Conservation (phyloP, 1,284 basidiomycete species). For the Flammula alnicola region DNA sequence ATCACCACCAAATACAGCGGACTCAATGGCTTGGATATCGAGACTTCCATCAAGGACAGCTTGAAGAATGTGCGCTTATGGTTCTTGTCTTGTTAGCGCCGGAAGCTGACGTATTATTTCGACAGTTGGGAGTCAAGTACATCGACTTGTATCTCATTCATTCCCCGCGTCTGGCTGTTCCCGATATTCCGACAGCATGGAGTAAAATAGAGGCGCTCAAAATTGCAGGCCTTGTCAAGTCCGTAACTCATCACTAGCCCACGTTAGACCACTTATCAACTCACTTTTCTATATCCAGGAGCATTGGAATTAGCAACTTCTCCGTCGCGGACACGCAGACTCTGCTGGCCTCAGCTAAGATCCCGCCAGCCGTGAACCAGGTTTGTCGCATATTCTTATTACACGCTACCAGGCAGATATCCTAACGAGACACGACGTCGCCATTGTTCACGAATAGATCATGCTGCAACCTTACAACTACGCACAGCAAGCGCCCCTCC, state of each 20-base stretch:
- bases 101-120: too few species aligned
- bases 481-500: slow-evolving; percentile 52
- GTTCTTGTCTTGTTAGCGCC: not conserved
- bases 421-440: not conserved
- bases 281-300: slow-evolving; percentile 43
- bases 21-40: slow-evolving; percentile 52
- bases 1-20: slow-evolving; percentile 68
- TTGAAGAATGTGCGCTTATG: slow-evolving; percentile 53
- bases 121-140: slow-evolving; percentile 65
- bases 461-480: slow-evolving; percentile 75
- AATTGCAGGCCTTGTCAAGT: slow-evolving; percentile 63
- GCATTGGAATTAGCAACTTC: slow-evolving; percentile 81
- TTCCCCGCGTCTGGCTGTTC: slow-evolving; percentile 50
- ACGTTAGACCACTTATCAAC: not conserved
- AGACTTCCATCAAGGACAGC: slow-evolving; percentile 60
- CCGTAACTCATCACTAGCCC: slow-evolving; percentile 14
- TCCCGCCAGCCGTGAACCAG: slow-evolving; percentile 76
- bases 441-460: not conserved
- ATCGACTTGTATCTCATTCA: slow-evolving; percentile 78
- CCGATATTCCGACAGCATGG: slow-evolving; percentile 68
- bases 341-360: slow-evolving; percentile 57
- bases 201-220: slow-evolving; percentile 61
- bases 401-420: too few species aligned
- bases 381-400: slow-evolving; percentile 35
- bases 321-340: slow-evolving; percentile 56